These are phyloP conservation scores for Magnusiomyces tetraspermus DNA, from an alignment of 1,139 yeast genomes.

Conservation along the genomic window DNA sequence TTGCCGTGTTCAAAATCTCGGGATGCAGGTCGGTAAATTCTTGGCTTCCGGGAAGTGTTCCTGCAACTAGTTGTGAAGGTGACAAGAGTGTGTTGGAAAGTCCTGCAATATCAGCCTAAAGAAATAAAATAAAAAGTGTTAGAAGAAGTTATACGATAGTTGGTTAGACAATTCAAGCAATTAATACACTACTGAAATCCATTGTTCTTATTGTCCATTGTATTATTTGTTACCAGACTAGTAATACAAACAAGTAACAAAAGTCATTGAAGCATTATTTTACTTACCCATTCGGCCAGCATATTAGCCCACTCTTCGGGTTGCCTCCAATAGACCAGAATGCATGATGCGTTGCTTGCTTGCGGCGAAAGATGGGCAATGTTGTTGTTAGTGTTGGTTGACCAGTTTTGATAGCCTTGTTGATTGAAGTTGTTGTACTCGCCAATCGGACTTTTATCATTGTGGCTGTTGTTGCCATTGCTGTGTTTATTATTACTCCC, in stretches of 20 bases:
- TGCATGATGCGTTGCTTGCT: slow-evolving; percentile 27
- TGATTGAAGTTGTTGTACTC: slow-evolving; percentile 6
- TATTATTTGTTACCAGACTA: neutral
- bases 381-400: slow-evolving; percentile 6
- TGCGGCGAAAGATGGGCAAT: neutral
- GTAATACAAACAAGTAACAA: neutral
- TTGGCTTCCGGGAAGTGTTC: slow-evolving; percentile 50
- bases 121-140: neutral
- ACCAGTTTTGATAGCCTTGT: slow-evolving; percentile 1
- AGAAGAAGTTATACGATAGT: no score
- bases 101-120: slow-evolving; percentile 52
- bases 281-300: slow-evolving; percentile 41
- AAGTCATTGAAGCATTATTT: neutral
- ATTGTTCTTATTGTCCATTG: no score
- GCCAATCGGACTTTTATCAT: no score
- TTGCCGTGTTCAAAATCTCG: slow-evolving; percentile 43
- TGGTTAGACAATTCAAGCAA: no score
- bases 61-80: slow-evolving; percentile 61
- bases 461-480: no score
- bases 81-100: slow-evolving; percentile 73
- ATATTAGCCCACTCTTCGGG: slow-evolving; percentile 70
- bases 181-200: no score
- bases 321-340: slow-evolving; percentile 59
- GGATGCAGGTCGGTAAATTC: slow-evolving; percentile 59
- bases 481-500: neutral